Evolutionary conservation across 768 basidiomycete genomes (phyloP), one percentile per base, ranked within the genome.

Genomic region (Xanthoconium purpureum): DNA sequence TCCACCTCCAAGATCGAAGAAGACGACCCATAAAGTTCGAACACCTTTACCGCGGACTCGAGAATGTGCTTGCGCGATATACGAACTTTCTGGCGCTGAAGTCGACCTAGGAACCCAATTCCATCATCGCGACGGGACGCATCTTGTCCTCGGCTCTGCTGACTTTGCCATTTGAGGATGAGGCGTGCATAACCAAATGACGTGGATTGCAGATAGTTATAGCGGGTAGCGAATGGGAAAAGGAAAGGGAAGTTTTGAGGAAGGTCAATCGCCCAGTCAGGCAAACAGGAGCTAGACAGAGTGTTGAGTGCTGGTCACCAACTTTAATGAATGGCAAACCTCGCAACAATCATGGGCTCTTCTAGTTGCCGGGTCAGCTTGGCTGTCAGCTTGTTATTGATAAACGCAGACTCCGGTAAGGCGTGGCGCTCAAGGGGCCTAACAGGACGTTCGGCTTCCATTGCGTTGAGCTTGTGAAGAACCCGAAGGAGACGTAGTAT

Each of bases 341-440:
- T 95, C 2, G 96, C 97, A 43, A 99, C 94, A 60, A 99, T 97
- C 94, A 98, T 97, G 0, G 94, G 92, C 68, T 99, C 97, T 65
- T 99, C 97, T 42, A 99, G 72, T 69, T 98, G 97, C 36, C 97
- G 83, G 13, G 93, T 94, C n/a, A 99, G 80, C 73, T 99, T 99
- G 11, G 97, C 97, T 2, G 94, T 94, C 29, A 99, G 76, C 72
- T 99, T 99, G 76, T 97, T 98, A 71, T 98, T 99, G 59, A 98
- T 84, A 69, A 99, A 99, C 0, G 91, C 83, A 0, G 91, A 83
- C 60, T 94, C 92, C 3, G 86, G 76, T 17, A 97, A 76, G 57
- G 78, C 79, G 39, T 83, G 79, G 55, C 78, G 82, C 54, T 83
- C 79, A 15, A 74, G 71, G 44, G 82, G 78, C 33, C 58, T 54